Evolutionary conservation across 2,329 filamentous ascomycete genomes (phyloP), one percentile per base, ranked within the genome.

Genomic region (Fonsecaea multimorphosa): DNA sequence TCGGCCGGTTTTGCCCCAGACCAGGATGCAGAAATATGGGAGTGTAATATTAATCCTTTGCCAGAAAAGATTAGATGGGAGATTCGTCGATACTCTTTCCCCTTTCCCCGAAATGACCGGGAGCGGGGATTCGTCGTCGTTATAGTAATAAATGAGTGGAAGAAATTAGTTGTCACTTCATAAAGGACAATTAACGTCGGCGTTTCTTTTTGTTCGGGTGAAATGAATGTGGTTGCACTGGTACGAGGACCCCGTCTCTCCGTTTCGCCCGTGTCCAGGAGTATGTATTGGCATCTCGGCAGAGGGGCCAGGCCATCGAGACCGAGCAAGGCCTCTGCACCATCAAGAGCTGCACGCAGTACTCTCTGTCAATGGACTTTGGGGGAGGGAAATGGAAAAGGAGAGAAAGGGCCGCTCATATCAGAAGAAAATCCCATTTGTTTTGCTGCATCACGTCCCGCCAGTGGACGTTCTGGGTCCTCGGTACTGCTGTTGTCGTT

Each of bases 401-500:
- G 19, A 49, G 19, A 49, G 19, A 5, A 8, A 24, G 31, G 40
- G 46, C 16, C 19, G 34, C 38, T 64, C 46, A 71, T 80, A 97
- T 93, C 78, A 97, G 86, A 78, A 97, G 84, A 81, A 92, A 95
- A 77, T 96, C 92, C 93, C 92, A 97, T 73, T 88, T 88, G 82
- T 94, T 95, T 81, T 89, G 87, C 80, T 87, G 87, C 93, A 97
- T 97, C 76, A 94, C 87, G 80, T 96, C 91, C 81, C 94, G 86
- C 94, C 94, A 98, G 88, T 93, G 93, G 79, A 96, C 87, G 81
- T 90, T 89, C 76, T 87, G 88, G 72, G 64, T 68, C 64, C 67
- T 71, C 62, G 67, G 60, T 58, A 54, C 36, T 61, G 69, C 55
- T 16, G 44, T 36, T 34, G 58, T 60, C 31, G 38, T 16, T 8